These are phyloP conservation scores for Prorocentrum cordatum DNA, from an alignment of 169 alveolate species.

Conservation along the genomic window DNA sequence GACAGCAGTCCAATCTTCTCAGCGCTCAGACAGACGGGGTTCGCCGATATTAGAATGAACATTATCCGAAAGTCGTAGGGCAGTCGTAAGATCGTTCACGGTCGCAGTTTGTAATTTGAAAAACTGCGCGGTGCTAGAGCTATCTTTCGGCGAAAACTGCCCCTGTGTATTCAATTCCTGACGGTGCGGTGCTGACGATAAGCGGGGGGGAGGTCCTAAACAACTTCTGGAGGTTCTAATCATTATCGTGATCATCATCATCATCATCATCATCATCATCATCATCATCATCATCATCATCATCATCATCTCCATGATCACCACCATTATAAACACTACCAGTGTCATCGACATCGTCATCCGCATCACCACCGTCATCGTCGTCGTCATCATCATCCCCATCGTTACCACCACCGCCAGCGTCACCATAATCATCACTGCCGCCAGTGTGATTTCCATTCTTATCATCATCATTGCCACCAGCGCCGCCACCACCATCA, in stretches of 20 bases:
- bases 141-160: too few species aligned
- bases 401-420: background rate
- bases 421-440: background rate
- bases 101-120: too few species aligned
- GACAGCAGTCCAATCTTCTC: too few species aligned
- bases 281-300: background rate
- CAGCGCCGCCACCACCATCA: background rate
- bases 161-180: too few species aligned
- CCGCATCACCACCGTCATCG: background rate
- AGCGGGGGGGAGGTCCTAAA: too few species aligned
- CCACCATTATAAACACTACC: background rate
- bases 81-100: too few species aligned
- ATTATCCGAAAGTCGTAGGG: too few species aligned
- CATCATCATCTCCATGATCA: background rate
- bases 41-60: too few species aligned
- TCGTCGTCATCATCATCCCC: background rate
- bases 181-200: too few species aligned
- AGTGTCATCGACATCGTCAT: background rate
- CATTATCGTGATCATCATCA: background rate
- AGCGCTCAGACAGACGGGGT: too few species aligned
- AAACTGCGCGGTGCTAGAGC: too few species aligned
- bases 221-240: too few species aligned
- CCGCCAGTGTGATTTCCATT: background rate
- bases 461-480: background rate
- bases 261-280: background rate